A percentile compares a stretch with the other conserved stretches of the same genome.
Evolutionary conservation across 1,284 basidiomycete species (phyloP).

Genomic region (Jaminaea rosea): DNA sequence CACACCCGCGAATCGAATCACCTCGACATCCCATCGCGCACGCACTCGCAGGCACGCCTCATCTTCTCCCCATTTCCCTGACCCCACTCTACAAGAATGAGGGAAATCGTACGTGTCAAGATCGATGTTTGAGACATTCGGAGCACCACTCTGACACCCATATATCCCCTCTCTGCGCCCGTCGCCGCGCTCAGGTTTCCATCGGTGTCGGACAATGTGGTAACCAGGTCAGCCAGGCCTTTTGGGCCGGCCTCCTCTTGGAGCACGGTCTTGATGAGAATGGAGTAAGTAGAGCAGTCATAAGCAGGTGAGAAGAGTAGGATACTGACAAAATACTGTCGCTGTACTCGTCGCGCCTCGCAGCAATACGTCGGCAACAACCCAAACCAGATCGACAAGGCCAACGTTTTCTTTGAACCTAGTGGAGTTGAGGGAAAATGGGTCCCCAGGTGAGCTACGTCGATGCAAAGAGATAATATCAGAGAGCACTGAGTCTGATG

Average conservation of each 20-base stretch:
- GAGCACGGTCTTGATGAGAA: slow-evolving; percentile 46
- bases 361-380: slow-evolving; percentile 40
- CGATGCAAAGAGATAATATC: too few species aligned
- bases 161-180: neutral
- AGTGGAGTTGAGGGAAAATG: slow-evolving; percentile 39
- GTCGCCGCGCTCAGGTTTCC: slow-evolving; percentile 6
- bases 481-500: too few species aligned
- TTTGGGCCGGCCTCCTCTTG: slow-evolving; percentile 44
- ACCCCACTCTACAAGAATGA: neutral
- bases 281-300: slow-evolving; percentile 22
- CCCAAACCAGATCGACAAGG: slow-evolving; percentile 29
- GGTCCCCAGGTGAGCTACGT: slow-evolving; percentile 33
- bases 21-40: too few species aligned
- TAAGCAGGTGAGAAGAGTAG: too few species aligned
- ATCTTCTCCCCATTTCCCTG: too few species aligned
- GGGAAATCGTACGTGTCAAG: neutral
- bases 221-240: slow-evolving; percentile 53
- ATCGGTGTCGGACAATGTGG: slow-evolving; percentile 54
- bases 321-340: too few species aligned
- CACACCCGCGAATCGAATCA: too few species aligned
- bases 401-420: slow-evolving; percentile 46
- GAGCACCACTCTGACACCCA: neutral
- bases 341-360: neutral
- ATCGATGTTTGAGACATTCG: neutral
- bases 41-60: too few species aligned